Evolutionary conservation across 768 basidiomycete species (phyloP).

Genomic region (Daedaleopsis nitida): DNA sequence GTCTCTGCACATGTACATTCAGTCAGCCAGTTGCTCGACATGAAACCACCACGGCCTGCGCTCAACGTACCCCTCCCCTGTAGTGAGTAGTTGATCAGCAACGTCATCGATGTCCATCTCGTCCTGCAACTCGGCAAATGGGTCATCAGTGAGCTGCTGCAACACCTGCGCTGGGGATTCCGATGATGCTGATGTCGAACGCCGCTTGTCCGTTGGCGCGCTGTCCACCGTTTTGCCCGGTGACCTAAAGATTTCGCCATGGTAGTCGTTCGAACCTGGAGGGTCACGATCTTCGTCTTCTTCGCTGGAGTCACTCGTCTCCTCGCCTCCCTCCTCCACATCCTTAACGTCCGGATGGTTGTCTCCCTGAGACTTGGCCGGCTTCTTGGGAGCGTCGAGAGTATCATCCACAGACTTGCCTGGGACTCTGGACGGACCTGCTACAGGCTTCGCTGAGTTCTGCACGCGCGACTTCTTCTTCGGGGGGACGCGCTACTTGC

Average conservation of each 20-base stretch:
- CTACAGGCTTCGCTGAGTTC: neutral
- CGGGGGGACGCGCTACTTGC: neutral
- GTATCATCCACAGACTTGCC: neutral
- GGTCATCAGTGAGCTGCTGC: neutral
- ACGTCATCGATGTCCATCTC: neutral
- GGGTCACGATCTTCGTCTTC: neutral
- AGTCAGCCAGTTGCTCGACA: neutral
- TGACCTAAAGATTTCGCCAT: constrained; percentile 12
- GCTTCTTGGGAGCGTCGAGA: neutral
- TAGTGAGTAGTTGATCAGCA: neutral
- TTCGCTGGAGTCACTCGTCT: neutral
- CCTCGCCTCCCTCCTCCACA: neutral
- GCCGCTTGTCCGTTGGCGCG: neutral
- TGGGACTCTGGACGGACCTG: neutral
- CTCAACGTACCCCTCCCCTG: neutral
- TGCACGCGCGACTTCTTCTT: constrained; percentile 9
- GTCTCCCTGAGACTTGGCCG: neutral
- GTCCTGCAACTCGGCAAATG: neutral
- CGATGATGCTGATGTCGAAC: neutral
- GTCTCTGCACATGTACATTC: neutral
- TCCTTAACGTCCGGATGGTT: neutral
- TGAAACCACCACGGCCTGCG: neutral
- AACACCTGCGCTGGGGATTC: constrained; percentile 3
- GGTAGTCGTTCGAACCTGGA: constrained; percentile 14
- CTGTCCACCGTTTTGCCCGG: neutral